phyloP scores from a whole-genome alignment of 1,284 basidiomycete species.

The Pholiota adiposa region DNA sequence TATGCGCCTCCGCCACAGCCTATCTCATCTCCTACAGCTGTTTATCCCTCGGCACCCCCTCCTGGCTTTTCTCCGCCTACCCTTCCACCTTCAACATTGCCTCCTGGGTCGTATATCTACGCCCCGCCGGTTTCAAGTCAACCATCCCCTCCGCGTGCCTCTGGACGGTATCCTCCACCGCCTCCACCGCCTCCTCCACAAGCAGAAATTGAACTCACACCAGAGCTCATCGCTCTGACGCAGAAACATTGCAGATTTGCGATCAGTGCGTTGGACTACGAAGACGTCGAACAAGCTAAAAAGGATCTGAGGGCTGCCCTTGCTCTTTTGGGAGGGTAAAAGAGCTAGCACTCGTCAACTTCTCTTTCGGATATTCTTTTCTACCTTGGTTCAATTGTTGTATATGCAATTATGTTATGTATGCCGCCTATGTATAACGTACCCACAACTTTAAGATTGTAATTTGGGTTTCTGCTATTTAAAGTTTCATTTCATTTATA shows the following conservation, averaged over 20 bases:
- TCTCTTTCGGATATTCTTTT: neutral
- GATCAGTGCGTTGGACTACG: slow-evolving; percentile 91
- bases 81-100: slow-evolving; percentile 18
- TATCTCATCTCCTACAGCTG: slow-evolving; percentile 11
- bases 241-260: slow-evolving; percentile 93
- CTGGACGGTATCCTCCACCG: slow-evolving; percentile 13
- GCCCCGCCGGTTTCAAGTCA: slow-evolving; percentile 14
- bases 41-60: slow-evolving; percentile 7
- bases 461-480: no score
- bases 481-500: no score
- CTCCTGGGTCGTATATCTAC: slow-evolving; percentile 20
- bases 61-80: slow-evolving; percentile 13
- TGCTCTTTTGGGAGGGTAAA: slow-evolving; percentile 61
- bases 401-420: neutral
- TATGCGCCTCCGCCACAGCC: slow-evolving; percentile 23
- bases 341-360: neutral
- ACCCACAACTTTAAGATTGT: no score
- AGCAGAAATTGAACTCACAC: slow-evolving; percentile 56
- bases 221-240: slow-evolving; percentile 65
- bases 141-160: slow-evolving; percentile 8
- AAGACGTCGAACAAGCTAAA: slow-evolving; percentile 83
- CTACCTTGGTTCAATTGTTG: neutral
- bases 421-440: no score
- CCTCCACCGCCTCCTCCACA: slow-evolving; percentile 26
- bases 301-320: slow-evolving; percentile 81